Base-by-base conservation (phyloP, 1,284 basidiomycete species). In the Microbotryum saponariae region DNA sequence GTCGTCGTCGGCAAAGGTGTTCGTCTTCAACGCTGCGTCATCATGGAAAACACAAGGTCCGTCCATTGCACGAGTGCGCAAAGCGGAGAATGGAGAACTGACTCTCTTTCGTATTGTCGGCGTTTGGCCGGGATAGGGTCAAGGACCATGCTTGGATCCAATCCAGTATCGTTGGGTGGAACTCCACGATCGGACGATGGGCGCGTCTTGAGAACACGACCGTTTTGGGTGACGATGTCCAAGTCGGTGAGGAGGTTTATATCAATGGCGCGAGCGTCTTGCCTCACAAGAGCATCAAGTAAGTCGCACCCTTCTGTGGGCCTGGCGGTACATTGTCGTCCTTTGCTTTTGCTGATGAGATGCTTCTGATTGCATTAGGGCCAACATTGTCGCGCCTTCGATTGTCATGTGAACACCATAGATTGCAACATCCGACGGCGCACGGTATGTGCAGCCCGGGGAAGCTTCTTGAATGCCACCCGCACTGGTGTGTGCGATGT, bases 241-340 rank as follows among this genome's bases (percentile, higher is more conserved):
- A 75, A 49, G 78, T 80, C 76, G 79, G 79, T 74, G 79, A 80
- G 67, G 79, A 80, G 71, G 73, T 80, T n/a, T 77, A 77, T 64
- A 75, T 79, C 68, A 79, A 79, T 69, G 79, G 79, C 54, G 79
- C 79, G 49, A 77, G 77, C 18, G 78, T 79, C 50, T 71, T 79
- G 64, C 78, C 78, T 27, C 78, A 79, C 75, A 79, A 79, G 76
- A 62, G 56, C 52, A 63, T 66, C 52, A 57, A 48, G 54, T 53
- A 14, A 31, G 51, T 53, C 9, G 8, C 21, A 10, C 31, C 18
- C 1, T 51, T 8, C 47, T 31, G 31, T 31, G 31, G 31, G 31
- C 31, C 9, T 31, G 7, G 31, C 31, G 1, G 31, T 8, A 31
- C 6, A 31, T 31, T 31, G 9, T 31, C 31, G 31, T 31, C 31